phyloP scores from a whole-genome alignment of 2,329 filamentous ascomycete species.

The Calonectria pteridis region DNA sequence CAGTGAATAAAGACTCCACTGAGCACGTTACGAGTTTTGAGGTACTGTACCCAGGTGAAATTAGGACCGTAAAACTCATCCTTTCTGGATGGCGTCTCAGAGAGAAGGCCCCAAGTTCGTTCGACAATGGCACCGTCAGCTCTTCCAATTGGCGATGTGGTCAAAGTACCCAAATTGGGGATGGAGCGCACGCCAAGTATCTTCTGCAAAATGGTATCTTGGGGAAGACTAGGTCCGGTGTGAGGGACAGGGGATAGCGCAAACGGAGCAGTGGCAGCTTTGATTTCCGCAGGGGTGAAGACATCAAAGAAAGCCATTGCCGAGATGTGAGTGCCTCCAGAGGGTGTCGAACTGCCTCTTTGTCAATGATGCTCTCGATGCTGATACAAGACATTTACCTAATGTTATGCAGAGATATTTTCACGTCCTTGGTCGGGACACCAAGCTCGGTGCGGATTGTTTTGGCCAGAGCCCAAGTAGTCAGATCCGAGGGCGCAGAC shows the following conservation, averaged over 20 bases:
- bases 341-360: conserved; percentile 55
- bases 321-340: conserved; percentile 78
- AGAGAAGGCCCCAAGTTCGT: conserved; percentile 72
- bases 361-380: conserved; percentile 18
- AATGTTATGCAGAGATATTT: conserved; percentile 62
- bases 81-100: conserved; percentile 57
- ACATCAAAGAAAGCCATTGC: conserved; percentile 70
- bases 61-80: conserved; percentile 70
- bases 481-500: conserved; percentile 71
- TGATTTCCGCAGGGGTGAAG: conserved; percentile 63
- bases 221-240: conserved; percentile 44
- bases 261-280: conserved; percentile 62
- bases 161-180: conserved; percentile 66
- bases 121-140: conserved; percentile 69
- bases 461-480: conserved; percentile 66
- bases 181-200: conserved; percentile 64
- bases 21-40: conserved; percentile 63
- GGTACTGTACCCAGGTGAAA: conserved; percentile 70
- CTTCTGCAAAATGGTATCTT: conserved; percentile 53
- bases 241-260: conserved; percentile 69
- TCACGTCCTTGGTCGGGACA: conserved; percentile 65
- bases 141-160: conserved; percentile 62
- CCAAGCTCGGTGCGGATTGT: conserved; percentile 63
- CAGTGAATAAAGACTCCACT: conserved; percentile 65
- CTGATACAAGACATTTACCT: conserved; percentile 46